A percentile compares a stretch with the other conserved stretches of the same genome.
phyloP scores from a whole-genome alignment of 1,139 yeast genomes.

The Sugiyamaella japonica region DNA sequence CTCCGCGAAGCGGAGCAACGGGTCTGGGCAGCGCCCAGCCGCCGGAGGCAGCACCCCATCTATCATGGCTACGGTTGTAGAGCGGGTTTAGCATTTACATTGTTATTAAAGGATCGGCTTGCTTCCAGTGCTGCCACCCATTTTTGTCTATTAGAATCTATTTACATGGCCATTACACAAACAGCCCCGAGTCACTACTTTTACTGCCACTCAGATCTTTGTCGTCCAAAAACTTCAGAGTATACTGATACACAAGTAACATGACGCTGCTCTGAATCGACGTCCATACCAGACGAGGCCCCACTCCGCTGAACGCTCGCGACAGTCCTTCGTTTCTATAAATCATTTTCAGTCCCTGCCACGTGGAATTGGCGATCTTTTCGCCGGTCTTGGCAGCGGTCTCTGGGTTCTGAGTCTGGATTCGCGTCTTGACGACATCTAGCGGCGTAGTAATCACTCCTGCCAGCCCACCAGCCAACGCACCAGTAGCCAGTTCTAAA shows the following conservation, averaged over 20 bases:
- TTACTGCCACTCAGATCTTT: neutral
- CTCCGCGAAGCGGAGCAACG: too few species aligned
- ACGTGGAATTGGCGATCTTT: constrained; percentile 52
- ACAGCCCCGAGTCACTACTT: neutral
- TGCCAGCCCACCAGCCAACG: constrained; percentile 95
- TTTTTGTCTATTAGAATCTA: neutral
- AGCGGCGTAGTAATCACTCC: constrained; percentile 82
- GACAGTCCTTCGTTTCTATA: constrained; percentile 71
- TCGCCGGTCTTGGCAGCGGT: constrained; percentile 18
- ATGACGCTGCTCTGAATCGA: constrained; percentile 92
- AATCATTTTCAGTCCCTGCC: constrained; percentile 63
- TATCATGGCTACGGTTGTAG: too few species aligned
- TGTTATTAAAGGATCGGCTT: too few species aligned
- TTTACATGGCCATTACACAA: constrained; percentile 5
- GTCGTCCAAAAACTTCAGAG: constrained; percentile 27
- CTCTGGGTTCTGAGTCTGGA: constrained; percentile 63
- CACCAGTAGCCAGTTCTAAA: constrained; percentile 80
- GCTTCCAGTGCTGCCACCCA: too few species aligned
- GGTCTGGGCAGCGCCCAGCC: too few species aligned
- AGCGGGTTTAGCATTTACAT: too few species aligned
- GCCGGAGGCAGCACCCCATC: too few species aligned
- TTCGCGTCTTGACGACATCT: constrained; percentile 91
- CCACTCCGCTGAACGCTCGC: constrained; percentile 91
- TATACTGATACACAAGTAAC: constrained; percentile 77
- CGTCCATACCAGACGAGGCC: constrained; percentile 96